phyloP scores from a whole-genome alignment of 805 yeast species.

The Candida koratica region DNA sequence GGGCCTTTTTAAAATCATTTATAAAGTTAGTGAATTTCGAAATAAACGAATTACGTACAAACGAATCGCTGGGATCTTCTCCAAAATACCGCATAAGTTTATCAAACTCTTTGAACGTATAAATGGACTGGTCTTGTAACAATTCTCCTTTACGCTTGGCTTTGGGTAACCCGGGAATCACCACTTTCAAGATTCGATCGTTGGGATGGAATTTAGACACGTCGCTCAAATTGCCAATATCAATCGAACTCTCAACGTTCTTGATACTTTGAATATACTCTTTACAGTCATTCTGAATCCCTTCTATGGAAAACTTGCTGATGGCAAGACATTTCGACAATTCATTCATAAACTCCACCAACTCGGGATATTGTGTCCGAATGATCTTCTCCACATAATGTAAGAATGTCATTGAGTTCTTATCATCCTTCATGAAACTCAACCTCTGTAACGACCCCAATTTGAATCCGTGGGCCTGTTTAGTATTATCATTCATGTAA shows the following conservation, averaged over 20 bases:
- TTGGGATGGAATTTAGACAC: conserved; percentile 59
- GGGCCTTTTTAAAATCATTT: conserved; percentile 59
- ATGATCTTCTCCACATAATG: conserved; percentile 71
- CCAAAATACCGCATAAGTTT: conserved; percentile 68
- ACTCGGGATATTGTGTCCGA: conserved; percentile 62
- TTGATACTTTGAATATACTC: conserved; percentile 50
- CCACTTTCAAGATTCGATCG: conserved; percentile 55
- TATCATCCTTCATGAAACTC: conserved; percentile 66
- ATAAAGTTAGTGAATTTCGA: conserved; percentile 58
- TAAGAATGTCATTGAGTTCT: conserved; percentile 64
- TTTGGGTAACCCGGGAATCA: conserved; percentile 49
- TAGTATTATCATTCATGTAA: conserved; percentile 70
- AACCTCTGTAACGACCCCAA: conserved; percentile 65
- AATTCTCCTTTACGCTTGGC: conserved; percentile 52
- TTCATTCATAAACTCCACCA: conserved; percentile 59
- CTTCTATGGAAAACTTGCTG: conserved; percentile 61
- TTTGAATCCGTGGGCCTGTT: conserved; percentile 67
- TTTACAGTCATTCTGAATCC: conserved; percentile 53
- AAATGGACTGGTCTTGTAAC: conserved; percentile 47
- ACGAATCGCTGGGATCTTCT: conserved; percentile 56
- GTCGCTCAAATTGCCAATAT: conserved; percentile 64
- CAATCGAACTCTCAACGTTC: conserved; percentile 51
- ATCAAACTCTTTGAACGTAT: conserved; percentile 50
- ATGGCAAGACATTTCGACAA: conserved; percentile 49
- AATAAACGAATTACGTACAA: conserved; percentile 57